Evolutionary conservation across 2,329 filamentous ascomycete genomes (phyloP).

Genomic region (Botrytis fabae): DNA sequence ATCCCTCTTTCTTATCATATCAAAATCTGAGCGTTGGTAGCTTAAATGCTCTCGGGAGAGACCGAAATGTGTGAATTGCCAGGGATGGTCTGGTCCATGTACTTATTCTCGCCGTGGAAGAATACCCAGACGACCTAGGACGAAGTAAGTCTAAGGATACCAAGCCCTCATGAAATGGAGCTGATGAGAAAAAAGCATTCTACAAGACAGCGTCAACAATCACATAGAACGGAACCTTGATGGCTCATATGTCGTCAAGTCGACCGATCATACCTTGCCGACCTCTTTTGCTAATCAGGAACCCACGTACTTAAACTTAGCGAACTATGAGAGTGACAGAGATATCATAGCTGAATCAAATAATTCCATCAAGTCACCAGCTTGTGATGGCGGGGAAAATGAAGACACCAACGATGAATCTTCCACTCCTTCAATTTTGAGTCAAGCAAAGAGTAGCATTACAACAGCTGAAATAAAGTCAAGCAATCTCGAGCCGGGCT

Average conservation of each 20-base stretch:
- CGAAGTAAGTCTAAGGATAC: slow-evolving; percentile 17
- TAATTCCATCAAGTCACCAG: background rate
- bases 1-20: background rate
- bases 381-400: background rate
- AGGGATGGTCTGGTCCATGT: slow-evolving; percentile 21
- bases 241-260: background rate
- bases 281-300: background rate
- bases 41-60: slow-evolving; percentile 27
- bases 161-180: background rate
- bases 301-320: background rate
- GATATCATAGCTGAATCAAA: background rate
- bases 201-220: background rate
- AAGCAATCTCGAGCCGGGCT: slow-evolving; percentile 11
- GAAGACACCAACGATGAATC: background rate
- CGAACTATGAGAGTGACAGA: background rate
- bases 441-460: slow-evolving; percentile 23
- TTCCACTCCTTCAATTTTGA: slow-evolving; percentile 10
- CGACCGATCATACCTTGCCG: background rate
- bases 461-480: slow-evolving; percentile 13
- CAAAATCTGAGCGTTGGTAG: background rate
- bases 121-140: slow-evolving; percentile 19
- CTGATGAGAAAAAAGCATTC: background rate
- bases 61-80: slow-evolving; percentile 25
- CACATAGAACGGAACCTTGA: background rate
- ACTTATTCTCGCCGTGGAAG: slow-evolving; percentile 27